Evolutionary conservation across 768 basidiomycete genomes (phyloP).

Genomic region (Mycena capillaripes): DNA sequence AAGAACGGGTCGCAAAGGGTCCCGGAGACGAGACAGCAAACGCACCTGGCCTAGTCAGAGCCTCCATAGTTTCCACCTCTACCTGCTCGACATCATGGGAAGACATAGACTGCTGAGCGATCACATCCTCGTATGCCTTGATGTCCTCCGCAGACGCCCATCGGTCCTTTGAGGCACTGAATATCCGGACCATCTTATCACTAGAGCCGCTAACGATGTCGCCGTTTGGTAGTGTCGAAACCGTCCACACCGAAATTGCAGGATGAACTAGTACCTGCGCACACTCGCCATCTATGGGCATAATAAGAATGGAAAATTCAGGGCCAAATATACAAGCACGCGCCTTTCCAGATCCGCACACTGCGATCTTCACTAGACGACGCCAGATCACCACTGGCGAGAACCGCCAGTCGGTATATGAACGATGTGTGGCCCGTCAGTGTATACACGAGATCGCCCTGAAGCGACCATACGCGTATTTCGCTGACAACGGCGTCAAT

Average conservation of each 20-base stretch:
- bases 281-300: slow-evolving; percentile 88
- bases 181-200: slow-evolving; percentile 90
- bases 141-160: slow-evolving; percentile 77
- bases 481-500: slow-evolving; percentile 64
- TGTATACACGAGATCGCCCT: slow-evolving; percentile 80
- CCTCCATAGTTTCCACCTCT: slow-evolving; percentile 91
- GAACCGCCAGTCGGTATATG: slow-evolving; percentile 89
- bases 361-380: slow-evolving; percentile 97
- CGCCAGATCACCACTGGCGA: slow-evolving; percentile 86
- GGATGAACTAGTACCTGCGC: slow-evolving; percentile 92
- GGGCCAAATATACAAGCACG: slow-evolving; percentile 39
- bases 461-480: slow-evolving; percentile 93
- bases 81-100: slow-evolving; percentile 93
- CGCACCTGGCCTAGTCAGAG: slow-evolving; percentile 78
- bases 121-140: slow-evolving; percentile 79
- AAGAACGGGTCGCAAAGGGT: slow-evolving; percentile 1
- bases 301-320: slow-evolving; percentile 6
- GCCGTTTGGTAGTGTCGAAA: slow-evolving; percentile 88
- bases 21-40: slow-evolving; percentile 2
- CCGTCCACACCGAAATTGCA: slow-evolving; percentile 96
- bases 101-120: slow-evolving; percentile 85
- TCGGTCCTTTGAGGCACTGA: slow-evolving; percentile 80
- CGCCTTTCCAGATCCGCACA: slow-evolving; percentile 92
- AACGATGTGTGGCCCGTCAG: slow-evolving; percentile 97
- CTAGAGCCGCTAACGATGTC: slow-evolving; percentile 95